Conservation (phyloP, 2,329 filamentous ascomycete species). For the Sporothrix dimorphospora region DNA sequence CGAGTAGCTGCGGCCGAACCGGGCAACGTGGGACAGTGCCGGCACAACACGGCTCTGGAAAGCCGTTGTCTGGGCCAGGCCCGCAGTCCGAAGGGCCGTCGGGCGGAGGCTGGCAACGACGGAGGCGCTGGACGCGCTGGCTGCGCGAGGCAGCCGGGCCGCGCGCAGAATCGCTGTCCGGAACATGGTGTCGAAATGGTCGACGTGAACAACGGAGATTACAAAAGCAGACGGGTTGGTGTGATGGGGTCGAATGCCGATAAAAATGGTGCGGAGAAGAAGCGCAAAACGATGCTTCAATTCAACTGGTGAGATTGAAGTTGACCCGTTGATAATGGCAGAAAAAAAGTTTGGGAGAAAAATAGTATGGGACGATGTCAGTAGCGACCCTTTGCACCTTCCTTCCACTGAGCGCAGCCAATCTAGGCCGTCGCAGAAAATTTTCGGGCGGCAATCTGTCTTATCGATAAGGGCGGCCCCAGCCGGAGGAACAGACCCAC, state of each 20-base stretch:
- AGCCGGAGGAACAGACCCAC: not conserved
- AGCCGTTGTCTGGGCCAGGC: not conserved
- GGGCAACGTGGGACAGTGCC: not conserved
- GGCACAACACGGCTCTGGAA: not conserved
- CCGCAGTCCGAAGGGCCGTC: conserved; percentile 14
- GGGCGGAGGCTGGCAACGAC: conserved; percentile 18
- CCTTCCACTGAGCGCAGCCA: not conserved
- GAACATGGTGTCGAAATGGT: conserved; percentile 32
- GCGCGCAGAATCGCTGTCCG: conserved; percentile 32
- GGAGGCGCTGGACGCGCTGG: conserved; percentile 20
- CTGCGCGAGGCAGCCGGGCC: conserved; percentile 31
- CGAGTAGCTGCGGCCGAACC: conserved; percentile 29
- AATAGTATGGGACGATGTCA: not conserved
- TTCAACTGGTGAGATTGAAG: not conserved
- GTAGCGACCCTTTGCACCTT: not conserved
- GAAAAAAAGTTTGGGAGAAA: not conserved
- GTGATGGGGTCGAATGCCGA: not conserved
- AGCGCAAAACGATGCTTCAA: not conserved
- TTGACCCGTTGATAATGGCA: not conserved
- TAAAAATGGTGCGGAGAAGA: not conserved
- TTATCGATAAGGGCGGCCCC: conserved; percentile 27
- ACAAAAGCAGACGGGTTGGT: not conserved
- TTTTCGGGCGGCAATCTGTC: conserved; percentile 26
- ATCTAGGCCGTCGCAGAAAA: conserved; percentile 11
- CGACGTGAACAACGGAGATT: not conserved